These are phyloP conservation scores for Pseudogymnoascus sp. DNA, from an alignment of 2,329 filamentous ascomycete species.

Conservation along the genomic window DNA sequence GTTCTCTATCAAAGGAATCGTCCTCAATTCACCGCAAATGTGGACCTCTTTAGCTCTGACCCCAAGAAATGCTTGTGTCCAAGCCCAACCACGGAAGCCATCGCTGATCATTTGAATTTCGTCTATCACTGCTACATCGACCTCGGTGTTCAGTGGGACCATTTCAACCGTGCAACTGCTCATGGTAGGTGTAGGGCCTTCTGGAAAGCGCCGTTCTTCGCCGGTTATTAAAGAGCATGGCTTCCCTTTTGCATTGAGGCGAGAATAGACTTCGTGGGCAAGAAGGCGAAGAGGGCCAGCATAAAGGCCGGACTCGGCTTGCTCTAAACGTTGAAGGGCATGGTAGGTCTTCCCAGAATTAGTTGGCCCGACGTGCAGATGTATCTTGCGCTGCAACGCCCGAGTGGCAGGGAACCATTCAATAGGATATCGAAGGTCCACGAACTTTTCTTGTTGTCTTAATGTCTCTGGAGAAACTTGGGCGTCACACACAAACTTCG, in stretches of 20 bases:
- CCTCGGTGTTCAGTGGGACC: constrained; percentile 40
- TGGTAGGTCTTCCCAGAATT: constrained; percentile 98
- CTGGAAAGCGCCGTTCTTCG: constrained; percentile 71
- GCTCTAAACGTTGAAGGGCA: constrained; percentile 76
- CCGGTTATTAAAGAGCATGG: constrained; percentile 78
- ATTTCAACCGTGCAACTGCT: constrained; percentile 94
- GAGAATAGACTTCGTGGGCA: constrained; percentile 90
- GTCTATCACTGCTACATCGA: constrained; percentile 91
- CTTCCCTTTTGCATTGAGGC: constrained; percentile 70
- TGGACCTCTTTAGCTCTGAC: constrained; percentile 84
- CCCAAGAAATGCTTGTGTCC: constrained; percentile 85
- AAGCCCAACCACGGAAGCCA: constrained; percentile 75
- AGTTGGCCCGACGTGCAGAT: constrained; percentile 91
- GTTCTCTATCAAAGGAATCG: constrained; percentile 68
- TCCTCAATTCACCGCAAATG: constrained; percentile 82
- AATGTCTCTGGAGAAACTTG: constrained; percentile 44
- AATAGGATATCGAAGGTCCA: constrained; percentile 79
- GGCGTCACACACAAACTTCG: constrained; percentile 51
- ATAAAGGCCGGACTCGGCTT: constrained; percentile 70
- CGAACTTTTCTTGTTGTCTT: constrained; percentile 48
- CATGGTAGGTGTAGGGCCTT: constrained; percentile 50
- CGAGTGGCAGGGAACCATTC: constrained; percentile 91
- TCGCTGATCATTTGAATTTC: constrained; percentile 97
- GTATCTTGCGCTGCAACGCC: constrained; percentile 69
- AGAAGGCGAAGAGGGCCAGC: constrained; percentile 82